These are phyloP conservation scores for Ormosia semicastrata DNA, from an alignment of 306 rosid species.

Conservation along the genomic window DNA sequence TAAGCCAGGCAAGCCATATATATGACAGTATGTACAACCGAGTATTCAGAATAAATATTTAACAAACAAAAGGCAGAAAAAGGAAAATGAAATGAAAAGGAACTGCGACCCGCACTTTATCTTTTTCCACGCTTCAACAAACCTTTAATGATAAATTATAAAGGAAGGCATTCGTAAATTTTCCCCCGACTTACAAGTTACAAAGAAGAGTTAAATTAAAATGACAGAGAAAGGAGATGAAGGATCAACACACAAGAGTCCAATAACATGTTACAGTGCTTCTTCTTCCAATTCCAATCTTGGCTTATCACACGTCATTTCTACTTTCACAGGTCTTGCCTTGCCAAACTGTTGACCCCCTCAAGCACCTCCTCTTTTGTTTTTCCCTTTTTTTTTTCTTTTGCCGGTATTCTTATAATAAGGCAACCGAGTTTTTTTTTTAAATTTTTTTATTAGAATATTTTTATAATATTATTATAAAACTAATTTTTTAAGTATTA, in stretches of 20 bases:
- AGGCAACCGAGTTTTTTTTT: no score
- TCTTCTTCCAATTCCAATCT: neutral
- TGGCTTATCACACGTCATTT: conserved; percentile 11
- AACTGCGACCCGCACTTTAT: conserved; percentile 25
- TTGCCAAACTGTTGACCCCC: neutral
- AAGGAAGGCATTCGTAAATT: conserved; percentile 36
- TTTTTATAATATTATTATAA: no score
- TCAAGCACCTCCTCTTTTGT: no score
- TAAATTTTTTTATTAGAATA: no score
- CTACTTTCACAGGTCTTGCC: neutral
- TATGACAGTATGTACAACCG: conserved; percentile 25
- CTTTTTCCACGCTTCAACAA: conserved; percentile 35
- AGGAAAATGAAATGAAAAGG: conserved; percentile 21
- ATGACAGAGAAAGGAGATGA: neutral
- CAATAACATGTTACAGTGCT: neutral
- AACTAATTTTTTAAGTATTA: no score
- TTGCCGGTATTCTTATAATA: no score
- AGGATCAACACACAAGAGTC: neutral
- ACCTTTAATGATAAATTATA: conserved; percentile 20
- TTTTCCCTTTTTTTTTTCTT: no score
- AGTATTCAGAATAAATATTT: neutral
- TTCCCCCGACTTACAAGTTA: neutral
- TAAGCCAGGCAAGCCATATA: conserved; percentile 27
- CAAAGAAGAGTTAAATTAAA: neutral
- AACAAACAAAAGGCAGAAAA: neutral